Base-by-base conservation (phyloP, 2,329 filamentous ascomycete genomes). In the Lecanoromycetidae sp. region DNA sequence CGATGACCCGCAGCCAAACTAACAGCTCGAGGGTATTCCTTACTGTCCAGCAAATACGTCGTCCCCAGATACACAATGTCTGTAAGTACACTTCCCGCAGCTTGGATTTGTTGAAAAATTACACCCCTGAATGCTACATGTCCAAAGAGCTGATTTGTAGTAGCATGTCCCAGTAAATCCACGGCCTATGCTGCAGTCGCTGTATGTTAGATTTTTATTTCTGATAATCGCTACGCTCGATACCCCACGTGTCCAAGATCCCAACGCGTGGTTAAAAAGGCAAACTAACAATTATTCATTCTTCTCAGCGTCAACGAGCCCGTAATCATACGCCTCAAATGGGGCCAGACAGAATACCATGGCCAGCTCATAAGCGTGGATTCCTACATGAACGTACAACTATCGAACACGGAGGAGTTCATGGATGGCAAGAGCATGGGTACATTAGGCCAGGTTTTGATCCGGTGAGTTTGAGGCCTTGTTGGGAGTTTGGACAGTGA, bases 381-480 rank as follows among this genome's bases (percentile, higher is more conserved):
- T 71, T 87, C 84, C 62, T 98, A 98, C 73, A 96, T 98, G 90
- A 98, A 98, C 71, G 80, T 98, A 55, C 87, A 96, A 70, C 77
- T 98, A 54, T 80, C 81, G 56, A 82, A 83, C 59, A 88, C 90
- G 43, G 85, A 94, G 68, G 91, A 98, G 67, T 95, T 82, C 68
- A 84, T 94, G 61, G 80, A 87, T 62, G 82, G 86, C 57, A 84
- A 93, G 75, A 81, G 79, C 63, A 87, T 83, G 29, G 90, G 87
- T 48, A 78, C 78, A 40, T 69, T 98, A 55, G 91, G 91, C 5
- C 84, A 94, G 67, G 88, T 98, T 37, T 67, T 98, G 59, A 96
- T 98, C 61, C 75, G 90, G 83, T 93, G n/a, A 17, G 17, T 37
- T 17, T 19, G 34, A 30, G 30, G 34, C 8, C 33, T 30, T 35